Evolutionary conservation across 768 basidiomycete species (phyloP), one percentile per base, ranked within the genome.

Genomic region (Xerocomellus dryophilus): DNA sequence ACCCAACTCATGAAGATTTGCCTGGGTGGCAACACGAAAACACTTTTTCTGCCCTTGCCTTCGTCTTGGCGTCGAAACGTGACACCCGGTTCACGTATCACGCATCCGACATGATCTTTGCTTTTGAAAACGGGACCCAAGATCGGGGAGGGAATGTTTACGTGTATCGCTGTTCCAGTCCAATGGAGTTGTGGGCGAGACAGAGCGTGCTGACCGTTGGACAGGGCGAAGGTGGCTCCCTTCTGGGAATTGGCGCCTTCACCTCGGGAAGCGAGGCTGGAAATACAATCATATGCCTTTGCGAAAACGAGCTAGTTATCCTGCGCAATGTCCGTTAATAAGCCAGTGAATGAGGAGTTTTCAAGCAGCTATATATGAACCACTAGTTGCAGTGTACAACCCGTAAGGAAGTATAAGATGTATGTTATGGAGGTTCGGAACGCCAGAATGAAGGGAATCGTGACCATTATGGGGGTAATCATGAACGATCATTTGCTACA

Each of bases 11-110:
- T 4, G 48, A 35, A 15, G n/a, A 31, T 27, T 47, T 60, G 53
- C 73, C 78, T 7, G 56, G 54, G 29, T 96, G 90, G 93, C 76
- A 63, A 47, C 96, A 99, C 68, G 72, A 73, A 5, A 78, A 83
- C n/a, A 98, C 96, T 0, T 94, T 83, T 69, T 85, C 89, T 18
- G 96, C 94, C 0, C 79, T 99, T 23, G 81, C 93, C 1, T 99
- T 98, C 66, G 96, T 99, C 38, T 77, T 99, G 46, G 93, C 93
- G 9, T 93, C 91, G 12, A 98, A 98, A 67, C 85, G 83, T 27
- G 93, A 98, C 68, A 84, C 89, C 1, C 83, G 92, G 18, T 93
- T 95, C 72, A 90, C 90, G 2, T 81, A 88, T 63, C 93, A 98
- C 64, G 69, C 78, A 0, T 70, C 71, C 2, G 68, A 75, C 40